Percentiles rank a stretch among this genome's conserved stretches.
These are phyloP conservation scores for Rhizomucor pusillus DNA, from an alignment of 371 early-diverging fungal genomes.

Conservation along the genomic window DNA sequence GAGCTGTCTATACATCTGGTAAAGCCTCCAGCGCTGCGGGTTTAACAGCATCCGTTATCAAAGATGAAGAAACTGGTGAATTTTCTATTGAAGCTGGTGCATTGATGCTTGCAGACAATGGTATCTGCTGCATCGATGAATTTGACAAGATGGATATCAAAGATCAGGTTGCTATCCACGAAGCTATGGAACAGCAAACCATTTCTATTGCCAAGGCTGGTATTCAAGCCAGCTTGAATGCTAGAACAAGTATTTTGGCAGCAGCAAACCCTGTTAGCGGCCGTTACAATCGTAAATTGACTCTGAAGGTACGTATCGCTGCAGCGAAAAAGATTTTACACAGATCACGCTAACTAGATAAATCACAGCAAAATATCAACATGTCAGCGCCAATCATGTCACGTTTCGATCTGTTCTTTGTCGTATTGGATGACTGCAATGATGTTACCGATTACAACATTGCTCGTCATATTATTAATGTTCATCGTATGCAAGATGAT, in stretches of 20 bases:
- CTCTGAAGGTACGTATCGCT: slow-evolving; percentile 67
- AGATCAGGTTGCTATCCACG: slow-evolving; percentile 99
- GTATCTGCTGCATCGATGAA: slow-evolving; percentile 99
- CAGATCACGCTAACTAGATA: not conserved
- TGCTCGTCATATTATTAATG: slow-evolving; percentile 92
- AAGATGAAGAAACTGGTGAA: slow-evolving; percentile 99
- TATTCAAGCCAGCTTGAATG: slow-evolving; percentile 98
- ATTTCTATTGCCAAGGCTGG: slow-evolving; percentile 99
- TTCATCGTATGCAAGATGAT: slow-evolving; percentile 80
- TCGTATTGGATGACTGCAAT: slow-evolving; percentile 96
- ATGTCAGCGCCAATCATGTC: slow-evolving; percentile 99
- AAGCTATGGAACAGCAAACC: slow-evolving; percentile 99
- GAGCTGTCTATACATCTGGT: slow-evolving; percentile 98
- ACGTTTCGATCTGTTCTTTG: slow-evolving; percentile 99
- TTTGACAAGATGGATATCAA: slow-evolving; percentile 99
- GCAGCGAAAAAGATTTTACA: not conserved
- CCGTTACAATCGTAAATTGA: slow-evolving; percentile 92
- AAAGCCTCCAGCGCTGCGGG: slow-evolving; percentile 99
- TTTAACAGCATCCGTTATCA: slow-evolving; percentile 97
- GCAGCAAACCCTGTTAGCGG: slow-evolving; percentile 99
- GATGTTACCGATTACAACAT: slow-evolving; percentile 90
- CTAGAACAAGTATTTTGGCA: slow-evolving; percentile 97
- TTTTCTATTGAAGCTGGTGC: slow-evolving; percentile 99
- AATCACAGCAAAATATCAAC: slow-evolving; percentile 90
- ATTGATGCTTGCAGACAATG: slow-evolving; percentile 99